Evolutionary conservation across 169 alveolate genomes (phyloP), one percentile per base, ranked within the genome.

Genomic region (Plasmodium adleri): DNA sequence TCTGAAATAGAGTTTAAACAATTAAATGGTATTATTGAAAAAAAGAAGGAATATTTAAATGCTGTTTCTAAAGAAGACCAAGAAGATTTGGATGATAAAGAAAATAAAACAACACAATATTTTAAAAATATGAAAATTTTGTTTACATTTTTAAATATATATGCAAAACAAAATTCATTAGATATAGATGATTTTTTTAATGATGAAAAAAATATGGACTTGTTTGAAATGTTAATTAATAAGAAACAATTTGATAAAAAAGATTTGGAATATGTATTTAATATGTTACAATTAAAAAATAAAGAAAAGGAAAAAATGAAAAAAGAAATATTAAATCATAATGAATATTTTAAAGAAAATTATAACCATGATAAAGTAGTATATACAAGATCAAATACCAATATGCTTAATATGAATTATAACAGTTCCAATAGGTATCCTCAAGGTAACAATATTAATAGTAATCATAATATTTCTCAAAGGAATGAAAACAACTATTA

Each of bases 81-180:
- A 39, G 56, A 62, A 17, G 17, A 13, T 45, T 28, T 75, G 28
- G 58, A 7, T 32, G 49, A 43, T 2, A 63, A 45, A 43, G 10
- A 73, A 17, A 62, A 73, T 60, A n/a, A 24, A 20, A 28, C 87
- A 20, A 28, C 87, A 59, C 56, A 78, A 39, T 39, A 66, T 26
- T 78, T 45, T 58, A 78, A 66, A 78, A 64, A 78, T 59, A 78
- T 63, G 71, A 75, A 78, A 20, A 59, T 64, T 24, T 78, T 66
- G 24, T 78, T 78, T 9, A 50, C 75, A n/a, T 39, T 78, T 59
- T 32, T 66, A 78, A 78, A 78, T 59, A 78, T 70, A 47, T 78
- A 64, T 15, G 59, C 89, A 78, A 78, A 64, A 8, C 66, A 78
- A 45, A 63, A 32, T 76, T 63, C 76, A 22, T 47, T 66, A 78